Base-by-base conservation (phyloP, 2,329 filamentous ascomycete species). In the Trichoderma semiorbis region DNA sequence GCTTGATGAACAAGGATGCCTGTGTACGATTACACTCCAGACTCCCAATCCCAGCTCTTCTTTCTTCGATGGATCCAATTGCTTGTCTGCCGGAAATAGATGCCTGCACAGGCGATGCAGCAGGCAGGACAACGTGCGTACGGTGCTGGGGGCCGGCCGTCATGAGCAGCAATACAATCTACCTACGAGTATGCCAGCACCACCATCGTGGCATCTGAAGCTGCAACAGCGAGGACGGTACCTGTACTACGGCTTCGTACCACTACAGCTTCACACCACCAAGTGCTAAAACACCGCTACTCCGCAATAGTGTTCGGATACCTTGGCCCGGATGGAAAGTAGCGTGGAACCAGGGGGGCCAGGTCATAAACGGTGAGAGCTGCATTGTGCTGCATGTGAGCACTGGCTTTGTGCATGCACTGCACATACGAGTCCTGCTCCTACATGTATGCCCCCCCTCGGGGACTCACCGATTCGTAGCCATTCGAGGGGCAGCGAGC, bases 291-390 rank as follows among this genome's bases (percentile, higher is more conserved):
- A 34, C 60, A 70, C 32, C 32, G 39, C 68, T 57, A 55, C 58
- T 68, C 50, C 53, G 32, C 65, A 58, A 30, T 68, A 43, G 53
- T 60, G 16, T 18, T 43, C 32, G 50, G 58, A 28, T 53, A 43
- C 63, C 62, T 57, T 61, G 30, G 55, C 21, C 70, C 70, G 70
- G 69, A 63, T 32, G 64, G 70, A 64, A 72, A 26, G 39, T 72
- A 72, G 70, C 70, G 70, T 60, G 43, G 43, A 58, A 53, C 50
- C 66, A 34, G 32, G 66, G 66, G 66, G 28, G 43, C 43, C 55
- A 36, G 34, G 39, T 62, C 57, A 69, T 26, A 53, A 67, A 61
- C 36, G 66, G 57, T 69, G 66, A 62, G 57, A 32, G 66, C 36
- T 69, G 47, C 63, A 66, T 66, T 34, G 63, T 66, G 62, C 39